Conservation (phyloP, 2,329 filamentous ascomycete genomes). For the Claviceps spartinae region DNA sequence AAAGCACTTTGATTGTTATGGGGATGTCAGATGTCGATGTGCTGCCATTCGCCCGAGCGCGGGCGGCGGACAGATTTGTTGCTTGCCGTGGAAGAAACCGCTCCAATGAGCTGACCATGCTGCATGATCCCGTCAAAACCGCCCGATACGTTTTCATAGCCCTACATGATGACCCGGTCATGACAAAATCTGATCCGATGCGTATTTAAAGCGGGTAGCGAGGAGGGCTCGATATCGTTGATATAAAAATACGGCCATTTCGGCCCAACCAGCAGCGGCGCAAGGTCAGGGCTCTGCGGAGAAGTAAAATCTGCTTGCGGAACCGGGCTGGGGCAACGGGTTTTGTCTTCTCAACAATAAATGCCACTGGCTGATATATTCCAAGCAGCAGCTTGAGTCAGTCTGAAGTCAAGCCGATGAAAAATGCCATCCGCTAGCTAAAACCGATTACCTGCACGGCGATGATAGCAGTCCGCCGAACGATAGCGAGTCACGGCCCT, state of each 20-base stretch:
- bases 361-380: too few species aligned
- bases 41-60: not conserved
- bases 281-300: too few species aligned
- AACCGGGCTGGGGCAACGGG: too few species aligned
- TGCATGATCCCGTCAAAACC: not conserved
- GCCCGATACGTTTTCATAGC: not conserved
- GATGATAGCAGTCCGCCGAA: not conserved
- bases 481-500: not conserved
- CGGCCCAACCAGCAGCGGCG: too few species aligned
- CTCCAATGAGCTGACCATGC: not conserved
- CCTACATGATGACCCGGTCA: not conserved
- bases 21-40: too few species aligned
- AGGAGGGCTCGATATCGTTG: too few species aligned
- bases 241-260: too few species aligned
- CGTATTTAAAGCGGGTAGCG: too few species aligned
- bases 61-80: not conserved
- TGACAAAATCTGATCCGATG: not conserved
- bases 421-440: not conserved
- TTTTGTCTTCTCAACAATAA: too few species aligned
- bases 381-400: not conserved
- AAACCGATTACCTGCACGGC: not conserved
- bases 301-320: too few species aligned
- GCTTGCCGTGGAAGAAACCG: not conserved
- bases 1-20: too few species aligned
- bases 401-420: not conserved